Percentiles rank a stretch among this genome's conserved stretches.
phyloP scores from a whole-genome alignment of 176 grass and related monocot genomes.

The Elymus sibiricus region DNA sequence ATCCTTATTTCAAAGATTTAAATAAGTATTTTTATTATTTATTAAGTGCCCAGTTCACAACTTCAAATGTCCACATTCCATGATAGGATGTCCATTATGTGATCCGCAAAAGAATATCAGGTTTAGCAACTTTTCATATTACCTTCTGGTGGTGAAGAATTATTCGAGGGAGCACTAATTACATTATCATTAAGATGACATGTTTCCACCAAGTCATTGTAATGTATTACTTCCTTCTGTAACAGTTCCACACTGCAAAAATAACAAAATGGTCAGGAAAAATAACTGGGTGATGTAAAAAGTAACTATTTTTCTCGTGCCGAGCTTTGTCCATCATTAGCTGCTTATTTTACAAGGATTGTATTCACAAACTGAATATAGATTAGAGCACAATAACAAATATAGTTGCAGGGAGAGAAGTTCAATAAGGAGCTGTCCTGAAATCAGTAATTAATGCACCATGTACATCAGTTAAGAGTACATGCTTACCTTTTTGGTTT shows the following conservation, averaged over 20 bases:
- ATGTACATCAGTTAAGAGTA: neutral
- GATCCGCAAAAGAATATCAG: slow-evolving; percentile 16
- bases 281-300: neutral
- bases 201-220: slow-evolving; percentile 83
- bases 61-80: neutral
- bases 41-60: slow-evolving; percentile 1
- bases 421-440: neutral
- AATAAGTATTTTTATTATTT: neutral
- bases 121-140: slow-evolving; percentile 8
- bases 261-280: slow-evolving; percentile 7
- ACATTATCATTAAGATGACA: slow-evolving; percentile 40
- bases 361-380: neutral
- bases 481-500: slow-evolving; percentile 57
- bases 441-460: neutral
- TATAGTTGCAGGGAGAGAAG: neutral
- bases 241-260: slow-evolving; percentile 73
- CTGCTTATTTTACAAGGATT: slow-evolving; percentile 2
- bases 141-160: slow-evolving; percentile 40
- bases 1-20: neutral
- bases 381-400: neutral
- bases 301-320: slow-evolving; percentile 3
- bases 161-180: slow-evolving; percentile 24
- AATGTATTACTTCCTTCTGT: slow-evolving; percentile 85
- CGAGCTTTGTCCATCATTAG: neutral
- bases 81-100: neutral